Conservation (phyloP, 2,329 filamentous ascomycete species). For the Aspergillus carbonarius region DNA sequence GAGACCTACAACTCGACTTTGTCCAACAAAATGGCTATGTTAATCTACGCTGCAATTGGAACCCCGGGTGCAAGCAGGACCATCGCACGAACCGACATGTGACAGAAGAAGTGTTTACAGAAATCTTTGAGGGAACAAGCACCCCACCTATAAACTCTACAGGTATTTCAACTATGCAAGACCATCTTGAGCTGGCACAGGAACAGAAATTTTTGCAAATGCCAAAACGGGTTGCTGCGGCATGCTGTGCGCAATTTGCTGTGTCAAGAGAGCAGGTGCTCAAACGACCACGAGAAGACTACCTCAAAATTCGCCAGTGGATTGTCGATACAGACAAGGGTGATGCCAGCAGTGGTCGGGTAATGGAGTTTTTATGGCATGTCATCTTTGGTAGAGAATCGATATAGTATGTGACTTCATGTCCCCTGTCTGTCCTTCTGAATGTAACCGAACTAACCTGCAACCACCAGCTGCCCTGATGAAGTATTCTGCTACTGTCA, state of each 20-base stretch:
- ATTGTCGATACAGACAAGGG: slow-evolving; percentile 55
- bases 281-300: slow-evolving; percentile 52
- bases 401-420: slow-evolving; percentile 36
- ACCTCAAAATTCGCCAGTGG: slow-evolving; percentile 60
- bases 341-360: slow-evolving; percentile 57
- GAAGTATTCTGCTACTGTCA: slow-evolving; percentile 38
- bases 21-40: slow-evolving; percentile 58
- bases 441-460: slow-evolving; percentile 12
- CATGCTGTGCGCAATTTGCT: slow-evolving; percentile 68
- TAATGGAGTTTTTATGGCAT: slow-evolving; percentile 68
- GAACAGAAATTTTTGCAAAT: slow-evolving; percentile 38
- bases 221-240: slow-evolving; percentile 53
- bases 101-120: slow-evolving; percentile 37
- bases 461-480: slow-evolving; percentile 31
- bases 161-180: background rate
- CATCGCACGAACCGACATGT: slow-evolving; percentile 39
- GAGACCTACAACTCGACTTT: slow-evolving; percentile 50
- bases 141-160: slow-evolving; percentile 34
- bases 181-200: background rate
- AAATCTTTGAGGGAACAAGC: slow-evolving; percentile 42
- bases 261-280: slow-evolving; percentile 56
- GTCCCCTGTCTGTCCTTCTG: background rate
- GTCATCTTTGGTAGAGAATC: slow-evolving; percentile 50
- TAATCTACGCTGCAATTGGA: slow-evolving; percentile 61
- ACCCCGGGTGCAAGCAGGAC: slow-evolving; percentile 51